phyloP scores from a whole-genome alignment of 129 eudicot species.

The Tanacetum coccineum region DNA sequence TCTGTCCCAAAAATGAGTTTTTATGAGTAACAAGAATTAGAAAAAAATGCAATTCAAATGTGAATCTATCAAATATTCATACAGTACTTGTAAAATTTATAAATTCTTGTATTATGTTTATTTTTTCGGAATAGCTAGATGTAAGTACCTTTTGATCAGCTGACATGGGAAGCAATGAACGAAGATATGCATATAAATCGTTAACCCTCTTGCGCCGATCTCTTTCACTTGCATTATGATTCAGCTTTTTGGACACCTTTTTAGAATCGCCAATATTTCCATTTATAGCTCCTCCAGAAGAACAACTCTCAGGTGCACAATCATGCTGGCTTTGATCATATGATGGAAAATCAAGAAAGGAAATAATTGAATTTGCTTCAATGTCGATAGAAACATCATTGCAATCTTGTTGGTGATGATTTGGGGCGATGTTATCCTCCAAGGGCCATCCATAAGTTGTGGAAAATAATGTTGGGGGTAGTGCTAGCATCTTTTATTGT shows the following conservation, averaged over 20 bases:
- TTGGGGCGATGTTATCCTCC: constrained; percentile 26
- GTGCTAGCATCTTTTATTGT: constrained; percentile 10
- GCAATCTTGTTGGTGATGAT: constrained; percentile 14
- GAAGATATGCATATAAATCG: constrained; percentile 26
- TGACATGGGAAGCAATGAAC: constrained; percentile 27
- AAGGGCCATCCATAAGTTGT: constrained; percentile 27
- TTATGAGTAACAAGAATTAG: neutral
- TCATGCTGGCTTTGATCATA: constrained; percentile 12
- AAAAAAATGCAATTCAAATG: no score
- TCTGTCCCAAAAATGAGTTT: constrained; percentile 35
- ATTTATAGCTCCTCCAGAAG: constrained; percentile 25
- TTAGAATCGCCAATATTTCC: neutral
- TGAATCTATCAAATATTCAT: no score
- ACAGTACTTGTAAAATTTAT: neutral
- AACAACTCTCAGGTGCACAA: constrained; percentile 18
- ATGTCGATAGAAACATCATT: neutral
- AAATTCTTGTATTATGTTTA: no score
- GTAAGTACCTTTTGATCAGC: constrained; percentile 21
- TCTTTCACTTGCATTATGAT: constrained; percentile 36
- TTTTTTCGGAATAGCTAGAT: neutral
- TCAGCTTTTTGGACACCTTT: constrained; percentile 22
- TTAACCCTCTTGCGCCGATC: constrained; percentile 37
- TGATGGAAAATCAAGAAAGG: constrained; percentile 2
- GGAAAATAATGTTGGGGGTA: constrained; percentile 20
- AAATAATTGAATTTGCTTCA: constrained; percentile 18